Percentiles rank a stretch among this genome's conserved stretches.
Evolutionary conservation across 2,329 filamentous ascomycete genomes (phyloP).

Genomic region (Bertia moriformis): DNA sequence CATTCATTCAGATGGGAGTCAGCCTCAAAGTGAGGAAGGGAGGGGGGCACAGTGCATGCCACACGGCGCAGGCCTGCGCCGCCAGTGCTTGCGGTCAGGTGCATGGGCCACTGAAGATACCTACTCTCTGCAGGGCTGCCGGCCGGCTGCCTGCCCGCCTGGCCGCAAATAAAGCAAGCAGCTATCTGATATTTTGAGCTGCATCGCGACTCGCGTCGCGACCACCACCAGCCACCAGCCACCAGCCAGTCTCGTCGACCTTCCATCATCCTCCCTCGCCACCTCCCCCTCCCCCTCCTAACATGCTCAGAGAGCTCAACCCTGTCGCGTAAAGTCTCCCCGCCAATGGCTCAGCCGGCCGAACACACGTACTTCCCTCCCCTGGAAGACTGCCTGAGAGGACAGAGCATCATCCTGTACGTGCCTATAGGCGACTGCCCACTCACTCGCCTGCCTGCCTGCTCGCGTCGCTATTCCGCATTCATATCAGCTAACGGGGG

Average conservation of each 20-base stretch:
- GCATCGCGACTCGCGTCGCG: not conserved
- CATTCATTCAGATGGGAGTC: too few relatives aligned
- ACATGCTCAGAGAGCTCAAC: not conserved
- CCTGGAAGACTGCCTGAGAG: conserved; percentile 70
- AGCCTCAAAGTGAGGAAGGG: too few relatives aligned
- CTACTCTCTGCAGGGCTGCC: too few relatives aligned
- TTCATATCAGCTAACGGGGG: conserved; percentile 4
- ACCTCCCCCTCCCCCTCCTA: too few relatives aligned
- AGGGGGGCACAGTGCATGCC: not conserved
- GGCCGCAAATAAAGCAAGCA: not conserved
- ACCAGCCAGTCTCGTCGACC: too few relatives aligned
- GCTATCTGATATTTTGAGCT: not conserved
- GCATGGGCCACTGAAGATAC: too few relatives aligned
- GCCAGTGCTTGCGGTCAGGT: not conserved
- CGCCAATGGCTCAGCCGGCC: conserved; percentile 53
- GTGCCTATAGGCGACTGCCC: too few relatives aligned
- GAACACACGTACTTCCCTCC: conserved; percentile 68
- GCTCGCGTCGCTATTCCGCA: conserved; percentile 2
- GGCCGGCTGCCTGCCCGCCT: not conserved
- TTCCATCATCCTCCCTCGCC: too few relatives aligned
- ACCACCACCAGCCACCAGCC: not conserved
- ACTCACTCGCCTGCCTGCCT: too few relatives aligned
- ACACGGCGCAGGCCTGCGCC: not conserved
- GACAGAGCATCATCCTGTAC: conserved; percentile 68
- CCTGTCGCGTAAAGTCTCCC: not conserved